A percentile compares a stretch with the other conserved stretches of the same genome.
Evolutionary conservation across 345 rosid genomes (phyloP).

Genomic region (Orychophragmus violaceus): DNA sequence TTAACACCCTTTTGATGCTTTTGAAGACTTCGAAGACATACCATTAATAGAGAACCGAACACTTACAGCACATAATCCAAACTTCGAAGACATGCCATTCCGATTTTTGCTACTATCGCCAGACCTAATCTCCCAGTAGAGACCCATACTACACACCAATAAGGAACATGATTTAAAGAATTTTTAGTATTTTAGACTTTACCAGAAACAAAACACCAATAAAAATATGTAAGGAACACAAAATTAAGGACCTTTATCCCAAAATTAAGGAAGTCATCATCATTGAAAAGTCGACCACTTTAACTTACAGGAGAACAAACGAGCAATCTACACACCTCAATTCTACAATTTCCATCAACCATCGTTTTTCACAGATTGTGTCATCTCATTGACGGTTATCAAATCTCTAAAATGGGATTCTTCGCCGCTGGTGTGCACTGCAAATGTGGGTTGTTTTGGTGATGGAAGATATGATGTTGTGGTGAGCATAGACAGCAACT

Average conservation of each 20-base stretch:
- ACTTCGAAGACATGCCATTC: no score
- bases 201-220: not conserved
- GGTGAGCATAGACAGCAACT: constrained; percentile 19
- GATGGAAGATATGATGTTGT: constrained; percentile 9
- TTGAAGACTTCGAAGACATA: no score
- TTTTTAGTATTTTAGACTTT: not conserved
- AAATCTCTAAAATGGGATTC: not conserved
- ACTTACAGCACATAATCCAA: no score
- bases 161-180: no score
- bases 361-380: not conserved
- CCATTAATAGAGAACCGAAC: no score
- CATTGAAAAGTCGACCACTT: not conserved
- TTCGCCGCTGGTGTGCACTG: not conserved
- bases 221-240: not conserved
- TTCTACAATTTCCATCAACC: not conserved
- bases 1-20: not conserved
- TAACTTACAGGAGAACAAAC: not conserved
- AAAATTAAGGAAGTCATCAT: not conserved
- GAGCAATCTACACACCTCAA: not conserved
- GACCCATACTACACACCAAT: no score
- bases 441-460: constrained; percentile 19
- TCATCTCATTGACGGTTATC: not conserved
- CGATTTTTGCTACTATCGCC: no score
- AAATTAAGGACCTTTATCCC: not conserved
- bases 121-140: no score